Evolutionary conservation across 495 filamentous ascomycete species (phyloP).

Genomic region (Aspergillus heteromorphus): DNA sequence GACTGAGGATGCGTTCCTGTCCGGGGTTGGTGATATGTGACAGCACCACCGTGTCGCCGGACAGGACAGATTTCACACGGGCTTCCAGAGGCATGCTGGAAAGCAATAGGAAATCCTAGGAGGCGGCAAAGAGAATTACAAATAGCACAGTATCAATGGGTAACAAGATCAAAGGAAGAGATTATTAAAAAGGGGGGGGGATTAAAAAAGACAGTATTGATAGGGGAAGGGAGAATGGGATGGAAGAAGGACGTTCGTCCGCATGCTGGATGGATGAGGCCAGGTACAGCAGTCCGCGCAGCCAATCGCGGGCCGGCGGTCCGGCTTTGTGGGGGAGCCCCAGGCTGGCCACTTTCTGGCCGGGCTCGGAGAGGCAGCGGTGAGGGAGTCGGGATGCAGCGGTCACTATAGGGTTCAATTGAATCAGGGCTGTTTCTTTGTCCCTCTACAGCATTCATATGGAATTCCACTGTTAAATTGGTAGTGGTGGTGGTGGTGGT

Average conservation of each 20-base stretch:
- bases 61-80: slow-evolving; percentile 88
- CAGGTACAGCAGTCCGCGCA: slow-evolving; percentile 14
- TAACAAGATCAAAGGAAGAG: slow-evolving; percentile 13
- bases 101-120: slow-evolving; percentile 7
- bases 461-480: too few species aligned
- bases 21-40: slow-evolving; percentile 66
- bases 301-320: slow-evolving; percentile 12
- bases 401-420: too few species aligned
- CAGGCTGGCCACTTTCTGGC: neutral
- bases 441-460: too few species aligned
- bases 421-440: too few species aligned
- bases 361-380: neutral
- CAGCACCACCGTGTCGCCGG: slow-evolving; percentile 86
- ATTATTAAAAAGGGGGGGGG: slow-evolving; percentile 10
- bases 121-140: slow-evolving; percentile 10
- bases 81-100: slow-evolving; percentile 52
- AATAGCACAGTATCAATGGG: slow-evolving; percentile 9
- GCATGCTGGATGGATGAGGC: neutral
- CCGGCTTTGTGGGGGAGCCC: slow-evolving; percentile 17
- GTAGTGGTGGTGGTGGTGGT: too few species aligned
- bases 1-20: slow-evolving; percentile 74
- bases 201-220: slow-evolving; percentile 10
- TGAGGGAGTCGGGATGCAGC: neutral
- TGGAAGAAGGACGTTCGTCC: neutral
- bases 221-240: slow-evolving; percentile 6